Percentiles rank a stretch among this genome's conserved stretches.
These are phyloP conservation scores for Peltaster fructicola DNA, from an alignment of 2,329 filamentous ascomycete genomes.

Conservation along the genomic window DNA sequence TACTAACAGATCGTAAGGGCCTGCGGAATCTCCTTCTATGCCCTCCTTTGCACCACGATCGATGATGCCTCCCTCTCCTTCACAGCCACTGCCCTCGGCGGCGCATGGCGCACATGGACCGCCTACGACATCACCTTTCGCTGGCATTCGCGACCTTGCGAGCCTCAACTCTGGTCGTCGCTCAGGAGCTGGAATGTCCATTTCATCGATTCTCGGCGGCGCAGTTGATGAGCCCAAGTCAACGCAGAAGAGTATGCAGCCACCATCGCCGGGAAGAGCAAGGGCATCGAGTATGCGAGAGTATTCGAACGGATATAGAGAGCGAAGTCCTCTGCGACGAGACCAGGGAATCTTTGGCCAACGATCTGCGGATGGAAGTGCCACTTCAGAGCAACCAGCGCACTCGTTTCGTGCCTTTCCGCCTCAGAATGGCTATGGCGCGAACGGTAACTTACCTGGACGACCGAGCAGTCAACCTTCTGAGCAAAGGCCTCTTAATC, in stretches of 20 bases:
- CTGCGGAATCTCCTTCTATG: slow-evolving; percentile 46
- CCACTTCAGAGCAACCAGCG: too few relatives aligned
- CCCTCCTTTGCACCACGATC: slow-evolving; percentile 26
- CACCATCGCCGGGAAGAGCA: slow-evolving; percentile 26
- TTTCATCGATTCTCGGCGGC: slow-evolving; percentile 50
- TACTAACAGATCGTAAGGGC: slow-evolving; percentile 1
- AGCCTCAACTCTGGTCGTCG: slow-evolving; percentile 33
- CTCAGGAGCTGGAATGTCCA: slow-evolving; percentile 48
- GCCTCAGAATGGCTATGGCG: too few relatives aligned
- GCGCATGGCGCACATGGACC: slow-evolving; percentile 26
- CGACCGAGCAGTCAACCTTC: slow-evolving; percentile 21
- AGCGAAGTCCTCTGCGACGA: too few relatives aligned
- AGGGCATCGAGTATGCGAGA: slow-evolving; percentile 21
- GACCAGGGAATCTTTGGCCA: slow-evolving; percentile 11
- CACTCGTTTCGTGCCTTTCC: slow-evolving; percentile 17
- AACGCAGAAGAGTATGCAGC: slow-evolving; percentile 26
- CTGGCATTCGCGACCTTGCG: slow-evolving; percentile 37
- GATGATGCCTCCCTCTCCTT: slow-evolving; percentile 34
- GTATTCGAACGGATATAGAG: too few relatives aligned
- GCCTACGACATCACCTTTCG: slow-evolving; percentile 28
- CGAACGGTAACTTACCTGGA: slow-evolving; percentile 7
- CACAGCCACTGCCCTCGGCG: slow-evolving; percentile 22
- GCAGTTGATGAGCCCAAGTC: slow-evolving; percentile 13
- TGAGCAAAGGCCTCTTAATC: slow-evolving; percentile 9
- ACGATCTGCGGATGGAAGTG: slow-evolving; percentile 9